Evolutionary conservation across 805 yeast genomes (phyloP).

Genomic region (Myxozyma nipponensis): DNA sequence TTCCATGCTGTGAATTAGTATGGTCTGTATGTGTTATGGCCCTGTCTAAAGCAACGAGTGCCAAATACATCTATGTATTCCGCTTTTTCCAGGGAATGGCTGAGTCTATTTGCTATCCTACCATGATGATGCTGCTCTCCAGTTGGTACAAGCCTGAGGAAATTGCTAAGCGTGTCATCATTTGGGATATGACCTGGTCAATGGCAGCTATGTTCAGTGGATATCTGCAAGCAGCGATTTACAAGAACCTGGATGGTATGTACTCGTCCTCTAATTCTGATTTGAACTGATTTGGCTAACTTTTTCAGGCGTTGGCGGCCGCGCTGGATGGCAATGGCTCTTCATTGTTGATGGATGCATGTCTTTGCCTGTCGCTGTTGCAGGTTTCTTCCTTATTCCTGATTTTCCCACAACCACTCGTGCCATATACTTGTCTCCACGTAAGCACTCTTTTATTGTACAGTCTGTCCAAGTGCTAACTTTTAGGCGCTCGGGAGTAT

Average conservation of each 20-base stretch:
- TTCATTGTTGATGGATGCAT: constrained; percentile 59
- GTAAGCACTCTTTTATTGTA: too few relatives aligned
- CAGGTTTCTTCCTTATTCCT: constrained; percentile 33
- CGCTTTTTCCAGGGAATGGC: constrained; percentile 44
- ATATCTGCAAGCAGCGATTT: constrained; percentile 44
- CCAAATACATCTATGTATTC: constrained; percentile 40
- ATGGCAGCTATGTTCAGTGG: constrained; percentile 46
- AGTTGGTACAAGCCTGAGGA: constrained; percentile 47
- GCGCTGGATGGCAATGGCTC: constrained; percentile 61
- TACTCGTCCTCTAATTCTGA: too few relatives aligned
- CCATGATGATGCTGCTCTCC: constrained; percentile 38
- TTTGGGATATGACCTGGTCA: constrained; percentile 40
- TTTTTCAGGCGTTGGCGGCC: constrained; percentile 43
- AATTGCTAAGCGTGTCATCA: constrained; percentile 42
- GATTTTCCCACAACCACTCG: constrained; percentile 8
- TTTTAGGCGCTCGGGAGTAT: background rate
- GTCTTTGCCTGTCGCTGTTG: constrained; percentile 39
- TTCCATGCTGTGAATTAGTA: constrained; percentile 30
- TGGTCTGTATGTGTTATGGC: constrained; percentile 41
- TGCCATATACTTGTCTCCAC: constrained; percentile 4
- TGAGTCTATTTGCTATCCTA: constrained; percentile 37
- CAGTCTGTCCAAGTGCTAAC: too few relatives aligned
- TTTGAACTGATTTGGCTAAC: too few relatives aligned
- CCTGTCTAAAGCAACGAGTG: constrained; percentile 35
- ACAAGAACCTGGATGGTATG: constrained; percentile 40